Evolutionary conservation across 2,329 filamentous ascomycete genomes (phyloP), one percentile per base, ranked within the genome.

Genomic region (Paecilomyces dactylethromorphus): DNA sequence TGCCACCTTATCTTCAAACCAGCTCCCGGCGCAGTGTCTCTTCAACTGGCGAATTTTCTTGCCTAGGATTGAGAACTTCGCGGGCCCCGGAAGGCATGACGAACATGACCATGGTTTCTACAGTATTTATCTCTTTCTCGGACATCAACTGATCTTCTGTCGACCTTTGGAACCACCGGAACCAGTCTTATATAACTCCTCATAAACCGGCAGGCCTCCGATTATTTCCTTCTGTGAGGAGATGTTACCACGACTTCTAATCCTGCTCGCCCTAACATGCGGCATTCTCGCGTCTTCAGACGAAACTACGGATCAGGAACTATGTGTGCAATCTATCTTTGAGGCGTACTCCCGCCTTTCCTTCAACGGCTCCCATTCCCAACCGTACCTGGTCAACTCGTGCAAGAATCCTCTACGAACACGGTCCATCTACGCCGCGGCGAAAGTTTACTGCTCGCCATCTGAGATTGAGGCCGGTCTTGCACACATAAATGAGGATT

Each of bases 351-450:
- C 66, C 45, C 72, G 70, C 56, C 63, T 74, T 56, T 64, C 67
- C 0, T 74, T 74, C 57, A 58, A 62, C 7, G 68, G 68, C 0
- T 31, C 59, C 18, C 64, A 65, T 0, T 52, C 62, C 21, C 60
- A 59, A 7, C 65, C 65, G 0, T 53, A 58, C 49, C 69, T 67
- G 63, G 61, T 64, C n/a, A 62, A 64, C 1, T 60, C 66, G 35
- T 76, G 74, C 56, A 69, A 65, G 21, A 74, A 76, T 58, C 57
- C 64, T 0, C 60, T 74, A 1, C 60, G 66, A 29, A 71, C 74
- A 1, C 64, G 63, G 2, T 76, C 74, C 1, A 70, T 74, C 12
- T 76, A 75, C 57, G 73, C 73, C 2, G 66, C 73, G 1, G 67
- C 69, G 1, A 68, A 71, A 3, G 22, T 68, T 1, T 73, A 73